These are phyloP conservation scores for Tricholoma matsutake DNA, from an alignment of 768 basidiomycete species.

Conservation along the genomic window DNA sequence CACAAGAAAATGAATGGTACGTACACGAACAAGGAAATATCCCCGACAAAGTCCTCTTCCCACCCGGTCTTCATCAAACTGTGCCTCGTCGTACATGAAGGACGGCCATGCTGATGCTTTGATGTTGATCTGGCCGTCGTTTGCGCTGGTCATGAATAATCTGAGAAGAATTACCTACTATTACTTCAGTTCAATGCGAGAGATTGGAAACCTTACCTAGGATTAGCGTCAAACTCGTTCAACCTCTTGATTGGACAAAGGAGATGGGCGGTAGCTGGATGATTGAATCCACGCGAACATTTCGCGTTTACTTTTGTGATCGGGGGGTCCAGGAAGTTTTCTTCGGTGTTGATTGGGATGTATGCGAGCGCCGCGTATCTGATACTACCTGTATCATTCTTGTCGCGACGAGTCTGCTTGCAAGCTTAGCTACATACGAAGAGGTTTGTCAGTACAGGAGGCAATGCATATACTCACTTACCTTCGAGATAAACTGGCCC, in stretches of 20 bases:
- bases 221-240: too few relatives aligned
- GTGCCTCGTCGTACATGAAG: neutral
- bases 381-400: too few relatives aligned
- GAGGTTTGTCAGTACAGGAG: neutral
- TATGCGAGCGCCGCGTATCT: neutral
- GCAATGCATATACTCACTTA: neutral
- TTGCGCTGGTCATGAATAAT: neutral
- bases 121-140: neutral
- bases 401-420: too few relatives aligned
- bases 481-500: too few relatives aligned
- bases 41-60: neutral
- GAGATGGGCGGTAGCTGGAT: neutral
- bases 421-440: too few relatives aligned
- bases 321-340: neutral
- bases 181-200: too few relatives aligned
- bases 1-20: neutral
- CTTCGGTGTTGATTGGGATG: too few relatives aligned
- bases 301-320: neutral
- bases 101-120: neutral
- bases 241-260: neutral
- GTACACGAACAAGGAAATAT: neutral
- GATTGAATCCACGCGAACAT: neutral
- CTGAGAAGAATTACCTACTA: neutral
- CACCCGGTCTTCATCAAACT: neutral
- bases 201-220: too few relatives aligned